Evolutionary conservation across 352 stramenopile species (phyloP), one percentile per base, ranked within the genome.

Genomic region (Phytophthora quininea): DNA sequence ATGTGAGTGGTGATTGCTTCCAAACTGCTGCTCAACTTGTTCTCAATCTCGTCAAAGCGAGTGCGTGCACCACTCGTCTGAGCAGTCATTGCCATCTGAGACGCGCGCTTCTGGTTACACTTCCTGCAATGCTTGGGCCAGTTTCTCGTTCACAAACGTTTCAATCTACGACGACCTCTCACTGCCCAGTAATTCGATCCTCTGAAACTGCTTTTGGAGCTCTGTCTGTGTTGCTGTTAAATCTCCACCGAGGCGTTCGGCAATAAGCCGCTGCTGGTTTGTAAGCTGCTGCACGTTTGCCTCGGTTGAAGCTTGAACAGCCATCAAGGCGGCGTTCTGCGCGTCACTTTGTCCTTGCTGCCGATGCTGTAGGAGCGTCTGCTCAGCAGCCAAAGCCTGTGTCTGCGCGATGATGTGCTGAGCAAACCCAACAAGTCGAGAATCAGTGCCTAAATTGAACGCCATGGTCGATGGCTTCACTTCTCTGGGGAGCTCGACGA

Each of bases 221-320:
- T 47, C 40, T 15, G 40, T 47, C 40, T 47, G 40, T 24, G 40
- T 47, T n/a, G 40, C 40, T 47, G 12, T 47, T n/a, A 47, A 14
- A 47, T 8, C 40, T n/a, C 19, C 40, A 19, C 15, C 40, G 19
- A 47, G 40, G 12, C 40, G 40, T 47, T 47, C 40, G 4, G 40
- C 40, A 27, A 47, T 47, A 14, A 47, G 4, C 6, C 40, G 40
- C 40, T 47, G 40, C 12, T 47, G 40, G 12, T n/a, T n/a, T 47
- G 40, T 47, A n/a, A 47, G 40, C 40, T 47, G 40, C 40, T n/a
- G 40, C 40, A 47, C 40, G 19, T 47, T 47, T 47, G 40, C 15
- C 15, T 47, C 40, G 6, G 40, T n/a, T 47, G 40, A 47, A 9
- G 40, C 40, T 24, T 47, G 40, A 14, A 47, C 40, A 47, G 40